Percentiles rank a stretch among this genome's conserved stretches.
These are phyloP conservation scores for Collariella sp. DNA, from an alignment of 495 filamentous ascomycete genomes.

Conservation along the genomic window DNA sequence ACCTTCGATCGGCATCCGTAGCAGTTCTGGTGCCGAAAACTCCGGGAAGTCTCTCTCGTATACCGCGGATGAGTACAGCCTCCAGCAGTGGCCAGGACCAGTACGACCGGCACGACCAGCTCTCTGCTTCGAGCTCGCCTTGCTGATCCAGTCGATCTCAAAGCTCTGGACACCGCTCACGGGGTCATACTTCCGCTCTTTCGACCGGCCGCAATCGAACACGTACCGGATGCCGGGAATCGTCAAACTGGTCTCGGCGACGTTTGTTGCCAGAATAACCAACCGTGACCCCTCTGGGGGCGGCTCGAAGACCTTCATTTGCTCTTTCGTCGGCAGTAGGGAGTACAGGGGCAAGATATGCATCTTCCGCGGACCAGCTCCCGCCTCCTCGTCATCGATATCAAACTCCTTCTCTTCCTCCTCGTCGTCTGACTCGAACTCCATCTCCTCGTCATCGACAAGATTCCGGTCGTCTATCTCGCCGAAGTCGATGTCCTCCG, in stretches of 20 bases:
- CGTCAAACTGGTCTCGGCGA: slow-evolving; percentile 93
- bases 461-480: slow-evolving; percentile 42
- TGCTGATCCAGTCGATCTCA: slow-evolving; percentile 92
- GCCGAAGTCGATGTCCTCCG: slow-evolving; percentile 82
- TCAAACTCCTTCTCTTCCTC: slow-evolving; percentile 52
- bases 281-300: slow-evolving; percentile 77
- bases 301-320: slow-evolving; percentile 84
- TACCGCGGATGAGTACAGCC: slow-evolving; percentile 86
- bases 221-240: slow-evolving; percentile 96
- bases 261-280: slow-evolving; percentile 90
- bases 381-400: slow-evolving; percentile 54
- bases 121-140: slow-evolving; percentile 88
- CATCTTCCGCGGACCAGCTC: slow-evolving; percentile 49
- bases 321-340: slow-evolving; percentile 85
- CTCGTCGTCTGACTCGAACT: slow-evolving; percentile 44
- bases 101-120: slow-evolving; percentile 93
- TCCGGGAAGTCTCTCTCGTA: slow-evolving; percentile 86
- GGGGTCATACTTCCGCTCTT: slow-evolving; percentile 80
- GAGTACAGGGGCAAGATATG: slow-evolving; percentile 91
- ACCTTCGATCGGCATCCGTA: slow-evolving; percentile 84
- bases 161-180: slow-evolving; percentile 89
- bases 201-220: slow-evolving; percentile 83
- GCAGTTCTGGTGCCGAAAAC: slow-evolving; percentile 79
- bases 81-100: slow-evolving; percentile 91
- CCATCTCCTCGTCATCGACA: slow-evolving; percentile 40